Evolutionary conservation across 257 asterid genomes (phyloP).

Genomic region (Solanum phureja): DNA sequence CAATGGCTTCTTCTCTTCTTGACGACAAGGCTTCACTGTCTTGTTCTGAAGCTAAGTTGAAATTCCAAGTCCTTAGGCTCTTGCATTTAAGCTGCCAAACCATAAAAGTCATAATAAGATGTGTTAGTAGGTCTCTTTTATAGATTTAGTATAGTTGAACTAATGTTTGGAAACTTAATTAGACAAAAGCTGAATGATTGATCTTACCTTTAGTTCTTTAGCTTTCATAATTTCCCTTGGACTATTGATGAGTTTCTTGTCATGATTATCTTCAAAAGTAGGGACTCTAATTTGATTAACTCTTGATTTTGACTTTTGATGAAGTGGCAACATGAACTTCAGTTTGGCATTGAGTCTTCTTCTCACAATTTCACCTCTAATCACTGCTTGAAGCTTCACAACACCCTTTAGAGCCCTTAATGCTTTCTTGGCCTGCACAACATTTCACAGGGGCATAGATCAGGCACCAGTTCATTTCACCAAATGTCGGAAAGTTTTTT

Average conservation of each 20-base stretch:
- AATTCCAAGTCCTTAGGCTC: constrained; percentile 46
- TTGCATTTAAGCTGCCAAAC: constrained; percentile 34
- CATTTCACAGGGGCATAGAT: background rate
- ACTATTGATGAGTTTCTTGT: constrained; percentile 28
- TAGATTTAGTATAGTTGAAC: background rate
- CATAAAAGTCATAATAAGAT: background rate
- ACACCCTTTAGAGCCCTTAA: constrained; percentile 66
- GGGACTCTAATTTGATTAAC: constrained; percentile 24
- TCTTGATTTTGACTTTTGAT: constrained; percentile 11
- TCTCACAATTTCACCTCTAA: constrained; percentile 69
- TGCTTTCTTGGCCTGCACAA: constrained; percentile 67
- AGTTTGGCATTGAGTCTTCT: constrained; percentile 14
- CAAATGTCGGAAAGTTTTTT: background rate
- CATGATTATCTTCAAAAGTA: constrained; percentile 23
- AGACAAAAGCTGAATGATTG: background rate
- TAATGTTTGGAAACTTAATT: background rate
- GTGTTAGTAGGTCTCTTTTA: background rate
- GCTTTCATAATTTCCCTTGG: constrained; percentile 24
- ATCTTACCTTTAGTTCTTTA: constrained; percentile 36
- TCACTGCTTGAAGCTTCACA: constrained; percentile 77
- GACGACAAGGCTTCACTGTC: constrained; percentile 41
- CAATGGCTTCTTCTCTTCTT: constrained; percentile 46
- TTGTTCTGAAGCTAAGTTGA: constrained; percentile 37
- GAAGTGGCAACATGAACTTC: constrained; percentile 6
- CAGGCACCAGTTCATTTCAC: background rate